These are phyloP conservation scores for Rhizophagus clarus DNA, from an alignment of 192 early-diverging fungal species.

Conservation along the genomic window DNA sequence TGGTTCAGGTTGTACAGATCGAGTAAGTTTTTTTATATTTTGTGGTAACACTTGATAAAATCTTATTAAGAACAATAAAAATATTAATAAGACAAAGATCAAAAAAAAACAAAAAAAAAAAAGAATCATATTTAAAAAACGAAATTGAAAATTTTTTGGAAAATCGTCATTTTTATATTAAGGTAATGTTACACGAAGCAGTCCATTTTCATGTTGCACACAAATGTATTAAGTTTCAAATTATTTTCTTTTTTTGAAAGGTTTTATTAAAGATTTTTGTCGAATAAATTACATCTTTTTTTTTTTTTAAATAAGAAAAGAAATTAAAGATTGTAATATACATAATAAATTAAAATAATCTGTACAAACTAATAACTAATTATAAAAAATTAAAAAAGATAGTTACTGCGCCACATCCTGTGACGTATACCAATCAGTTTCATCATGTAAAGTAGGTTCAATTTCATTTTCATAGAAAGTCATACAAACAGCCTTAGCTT, in stretches of 20 bases:
- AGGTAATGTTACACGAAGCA: neutral
- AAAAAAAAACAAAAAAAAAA: too few species aligned
- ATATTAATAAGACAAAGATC: neutral
- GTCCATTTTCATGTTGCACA: too few species aligned
- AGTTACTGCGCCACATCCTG: neutral
- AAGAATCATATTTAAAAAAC: too few species aligned
- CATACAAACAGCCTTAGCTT: slow-evolving; percentile 23
- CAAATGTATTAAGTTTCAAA: too few species aligned
- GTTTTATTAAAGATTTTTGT: too few species aligned
- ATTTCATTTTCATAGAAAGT: slow-evolving; percentile 7
- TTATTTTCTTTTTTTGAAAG: too few species aligned
- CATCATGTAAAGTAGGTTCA: neutral
- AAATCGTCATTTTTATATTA: neutral
- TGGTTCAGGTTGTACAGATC: neutral
- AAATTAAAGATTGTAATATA: too few species aligned
- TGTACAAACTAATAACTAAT: neutral
- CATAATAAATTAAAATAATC: neutral
- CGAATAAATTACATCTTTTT: too few species aligned
- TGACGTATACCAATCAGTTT: neutral
- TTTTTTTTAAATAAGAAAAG: too few species aligned
- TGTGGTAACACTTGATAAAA: neutral
- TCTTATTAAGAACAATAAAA: neutral
- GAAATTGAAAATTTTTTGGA: too few species aligned
- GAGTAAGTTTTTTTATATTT: neutral
- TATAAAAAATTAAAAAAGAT: neutral